A percentile compares a stretch with the other conserved stretches of the same genome.
Conservation (phyloP, 2,329 filamentous ascomycete species). For the Colletotrichum aenigma region DNA sequence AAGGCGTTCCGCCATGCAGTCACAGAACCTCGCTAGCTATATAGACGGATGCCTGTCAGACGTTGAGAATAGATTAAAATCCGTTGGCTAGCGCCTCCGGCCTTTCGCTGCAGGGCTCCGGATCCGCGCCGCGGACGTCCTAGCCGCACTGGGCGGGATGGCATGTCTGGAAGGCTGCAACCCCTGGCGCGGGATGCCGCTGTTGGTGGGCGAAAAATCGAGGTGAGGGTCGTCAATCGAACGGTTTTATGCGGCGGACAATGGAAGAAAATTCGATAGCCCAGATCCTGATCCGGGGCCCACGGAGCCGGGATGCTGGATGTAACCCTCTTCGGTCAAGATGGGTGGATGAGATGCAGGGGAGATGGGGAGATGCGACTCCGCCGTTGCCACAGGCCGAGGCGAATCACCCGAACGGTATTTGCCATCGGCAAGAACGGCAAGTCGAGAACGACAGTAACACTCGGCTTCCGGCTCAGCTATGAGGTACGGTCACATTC, state of each 20-base stretch:
- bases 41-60: constrained; percentile 2
- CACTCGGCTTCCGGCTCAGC: not conserved
- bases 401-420: not conserved
- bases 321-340: not conserved
- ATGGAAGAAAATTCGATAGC: not conserved
- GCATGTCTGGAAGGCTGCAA: not conserved
- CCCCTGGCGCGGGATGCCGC: not conserved
- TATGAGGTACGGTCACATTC: not conserved
- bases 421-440: not conserved
- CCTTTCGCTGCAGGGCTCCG: not conserved
- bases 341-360: not conserved
- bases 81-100: not conserved
- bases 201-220: not conserved
- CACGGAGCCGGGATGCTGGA: not conserved
- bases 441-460: not conserved
- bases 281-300: not conserved
- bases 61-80: constrained; percentile 9
- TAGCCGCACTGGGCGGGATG: not conserved
- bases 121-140: not conserved
- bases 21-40: not conserved
- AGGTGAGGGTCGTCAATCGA: not conserved
- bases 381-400: not conserved
- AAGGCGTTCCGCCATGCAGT: not conserved
- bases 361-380: not conserved
- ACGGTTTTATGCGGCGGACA: not conserved